Conservation (phyloP, 257 asterid species). For the Fraxinus americana region DNA sequence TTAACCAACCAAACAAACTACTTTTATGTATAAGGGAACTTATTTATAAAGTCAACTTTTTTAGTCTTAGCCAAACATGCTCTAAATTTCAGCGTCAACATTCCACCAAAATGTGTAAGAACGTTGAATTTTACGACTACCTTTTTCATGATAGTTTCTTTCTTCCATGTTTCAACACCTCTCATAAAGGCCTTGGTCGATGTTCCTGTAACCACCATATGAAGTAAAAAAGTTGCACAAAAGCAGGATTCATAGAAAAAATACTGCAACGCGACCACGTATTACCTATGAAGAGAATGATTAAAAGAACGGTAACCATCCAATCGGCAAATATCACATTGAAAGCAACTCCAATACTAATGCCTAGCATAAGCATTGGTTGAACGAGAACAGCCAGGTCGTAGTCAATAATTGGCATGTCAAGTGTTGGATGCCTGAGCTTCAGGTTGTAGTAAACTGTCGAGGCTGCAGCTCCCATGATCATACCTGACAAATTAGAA, state of each 20-base stretch:
- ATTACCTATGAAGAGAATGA: constrained; percentile 80
- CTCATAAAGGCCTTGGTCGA: constrained; percentile 86
- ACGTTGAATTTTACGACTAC: constrained; percentile 27
- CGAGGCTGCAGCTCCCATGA: constrained; percentile 93
- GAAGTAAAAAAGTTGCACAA: constrained; percentile 21
- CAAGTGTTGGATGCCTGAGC: constrained; percentile 88
- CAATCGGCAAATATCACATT: constrained; percentile 94
- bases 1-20: not conserved
- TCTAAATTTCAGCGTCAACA: not conserved
- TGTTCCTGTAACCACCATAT: constrained; percentile 53
- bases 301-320: constrained; percentile 97
- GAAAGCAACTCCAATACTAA: constrained; percentile 92
- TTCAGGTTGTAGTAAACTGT: constrained; percentile 89
- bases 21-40: not conserved
- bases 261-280: constrained; percentile 16
- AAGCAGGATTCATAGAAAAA: constrained; percentile 8
- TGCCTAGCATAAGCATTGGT: constrained; percentile 98
- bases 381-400: constrained; percentile 96
- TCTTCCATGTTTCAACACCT: constrained; percentile 93
- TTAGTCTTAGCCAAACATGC: not conserved
- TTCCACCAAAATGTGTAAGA: constrained; percentile 1
- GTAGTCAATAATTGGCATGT: constrained; percentile 91
- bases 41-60: not conserved
- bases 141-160: constrained; percentile 82
- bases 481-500: constrained; percentile 74